Base-by-base conservation (phyloP, 768 basidiomycete species). In the Cantharellus anzutake region DNA sequence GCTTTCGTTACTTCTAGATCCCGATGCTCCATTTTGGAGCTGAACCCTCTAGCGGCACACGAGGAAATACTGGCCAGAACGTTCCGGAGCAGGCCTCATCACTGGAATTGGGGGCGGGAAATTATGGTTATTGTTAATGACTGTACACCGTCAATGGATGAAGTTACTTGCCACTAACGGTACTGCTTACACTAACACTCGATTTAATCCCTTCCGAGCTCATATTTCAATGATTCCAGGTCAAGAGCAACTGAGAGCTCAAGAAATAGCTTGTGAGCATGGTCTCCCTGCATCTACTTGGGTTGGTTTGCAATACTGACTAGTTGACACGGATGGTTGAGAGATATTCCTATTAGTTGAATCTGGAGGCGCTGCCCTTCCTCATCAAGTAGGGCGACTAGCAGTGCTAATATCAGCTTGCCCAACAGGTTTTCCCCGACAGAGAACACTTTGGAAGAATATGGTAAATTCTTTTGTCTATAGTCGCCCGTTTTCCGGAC, bases 381-480 rank as follows among this genome's bases (percentile, higher is more conserved):
- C 92, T 1, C 80, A 87, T 70, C 92, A 97, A 71, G 87, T 91
- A 1, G 90, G 88, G 65, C 87, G 75, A 62, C 60, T 66, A 60
- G n/a, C 57, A 16, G 48, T 16, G 42, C 50, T 42, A 41, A 51
- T 38, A 11, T 51, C 39, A 2, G 58, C 29, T 5, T 35, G 42
- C 56, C 42, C 56, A 29, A 29, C 20, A 82, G 75, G 81, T 93
- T 7, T 94, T 94, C 70, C 92, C 92, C 3, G 92, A 96, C 73
- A 87, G 82, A 69, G 85, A 94, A 63, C 90, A 97, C 68, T 97
- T 97, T 65, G 92, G 92, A 3, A 79, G 92, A 96, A 97, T 66
- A 94, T 94, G 90, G 91, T 84, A 60, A 53, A 74, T 42, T 20
- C n/a, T 35, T 57, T n/a, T 7, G 11, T 55, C 37, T n/a, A 5